These are phyloP conservation scores for Tausonia pullulans DNA, from an alignment of 1,284 basidiomycete genomes.

Conservation along the genomic window DNA sequence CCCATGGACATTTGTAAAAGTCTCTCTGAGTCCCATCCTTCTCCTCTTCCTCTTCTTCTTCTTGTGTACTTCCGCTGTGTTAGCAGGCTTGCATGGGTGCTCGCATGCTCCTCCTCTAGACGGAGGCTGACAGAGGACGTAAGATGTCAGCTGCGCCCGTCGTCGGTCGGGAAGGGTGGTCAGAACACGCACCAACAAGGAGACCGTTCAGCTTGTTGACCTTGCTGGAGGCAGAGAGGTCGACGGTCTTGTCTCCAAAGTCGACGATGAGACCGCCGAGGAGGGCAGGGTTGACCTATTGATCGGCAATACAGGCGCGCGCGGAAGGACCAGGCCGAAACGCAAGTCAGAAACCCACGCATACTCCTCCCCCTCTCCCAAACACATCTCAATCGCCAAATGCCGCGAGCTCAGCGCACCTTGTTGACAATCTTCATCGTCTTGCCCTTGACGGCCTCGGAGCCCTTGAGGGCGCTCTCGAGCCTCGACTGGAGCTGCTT, in stretches of 20 bases:
- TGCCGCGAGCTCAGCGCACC: conserved; percentile 37
- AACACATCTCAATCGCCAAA: background rate
- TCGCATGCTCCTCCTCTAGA: too few species aligned
- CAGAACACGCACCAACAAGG: conserved; percentile 50
- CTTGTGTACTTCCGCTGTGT: too few species aligned
- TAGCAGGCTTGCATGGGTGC: too few species aligned
- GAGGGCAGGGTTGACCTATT: conserved; percentile 70
- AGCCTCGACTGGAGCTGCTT: conserved; percentile 61
- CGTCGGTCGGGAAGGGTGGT: too few species aligned
- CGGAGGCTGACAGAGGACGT: too few species aligned
- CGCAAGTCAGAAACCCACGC: too few species aligned
- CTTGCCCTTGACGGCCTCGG: conserved; percentile 75
- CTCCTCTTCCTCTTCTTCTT: too few species aligned
- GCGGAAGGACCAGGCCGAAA: too few species aligned
- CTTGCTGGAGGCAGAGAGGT: conserved; percentile 82
- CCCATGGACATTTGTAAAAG: too few species aligned
- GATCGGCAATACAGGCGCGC: background rate
- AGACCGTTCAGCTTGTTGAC: conserved; percentile 90
- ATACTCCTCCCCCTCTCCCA: background rate
- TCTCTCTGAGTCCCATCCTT: too few species aligned
- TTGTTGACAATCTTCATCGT: conserved; percentile 77
- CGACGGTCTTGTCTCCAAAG: conserved; percentile 96
- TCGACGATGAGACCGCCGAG: conserved; percentile 88
- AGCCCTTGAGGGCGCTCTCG: conserved; percentile 72
- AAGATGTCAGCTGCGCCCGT: too few species aligned